phyloP scores from a whole-genome alignment of 2,329 filamentous ascomycete genomes.

The Trichoderma koningii region DNA sequence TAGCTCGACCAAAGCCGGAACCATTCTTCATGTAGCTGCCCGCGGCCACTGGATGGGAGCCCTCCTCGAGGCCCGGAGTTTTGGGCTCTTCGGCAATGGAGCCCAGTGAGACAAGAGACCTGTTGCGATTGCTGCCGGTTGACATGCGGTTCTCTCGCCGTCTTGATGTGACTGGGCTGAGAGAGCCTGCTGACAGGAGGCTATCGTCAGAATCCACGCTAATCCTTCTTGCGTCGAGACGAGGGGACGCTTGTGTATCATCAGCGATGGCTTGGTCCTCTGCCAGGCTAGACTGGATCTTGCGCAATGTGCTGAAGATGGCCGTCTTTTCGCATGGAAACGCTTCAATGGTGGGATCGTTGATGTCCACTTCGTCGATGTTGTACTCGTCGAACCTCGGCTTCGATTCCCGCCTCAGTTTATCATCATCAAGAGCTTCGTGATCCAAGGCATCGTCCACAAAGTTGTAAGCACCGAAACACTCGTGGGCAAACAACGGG shows the following conservation, averaged over 20 bases:
- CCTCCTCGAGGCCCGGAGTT: constrained; percentile 25
- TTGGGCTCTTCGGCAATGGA: constrained; percentile 51
- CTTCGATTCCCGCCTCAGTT: constrained; percentile 14
- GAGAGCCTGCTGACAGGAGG: constrained; percentile 39
- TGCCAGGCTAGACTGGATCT: constrained; percentile 48
- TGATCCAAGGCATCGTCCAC: constrained; percentile 40
- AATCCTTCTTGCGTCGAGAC: constrained; percentile 36
- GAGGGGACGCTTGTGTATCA: constrained; percentile 40
- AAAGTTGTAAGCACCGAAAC: constrained; percentile 45
- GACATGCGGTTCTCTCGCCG: constrained; percentile 40
- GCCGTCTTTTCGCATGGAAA: constrained; percentile 51
- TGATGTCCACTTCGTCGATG: constrained; percentile 39
- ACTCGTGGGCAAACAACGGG: constrained; percentile 53
- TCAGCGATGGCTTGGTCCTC: constrained; percentile 45
- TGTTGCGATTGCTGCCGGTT: constrained; percentile 41
- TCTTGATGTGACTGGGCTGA: constrained; percentile 40
- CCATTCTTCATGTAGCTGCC: constrained; percentile 24
- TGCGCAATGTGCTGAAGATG: constrained; percentile 50
- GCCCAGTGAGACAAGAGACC: constrained; percentile 46
- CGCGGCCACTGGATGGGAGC: constrained; percentile 5
- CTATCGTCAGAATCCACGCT: constrained; percentile 46
- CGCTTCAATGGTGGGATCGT: constrained; percentile 52
- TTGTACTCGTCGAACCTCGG: constrained; percentile 30
- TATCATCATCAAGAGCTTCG: constrained; percentile 31
- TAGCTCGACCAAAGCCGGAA: constrained; percentile 29